Base-by-base conservation (phyloP, 768 basidiomycete genomes). In the Suillus placidus region DNA sequence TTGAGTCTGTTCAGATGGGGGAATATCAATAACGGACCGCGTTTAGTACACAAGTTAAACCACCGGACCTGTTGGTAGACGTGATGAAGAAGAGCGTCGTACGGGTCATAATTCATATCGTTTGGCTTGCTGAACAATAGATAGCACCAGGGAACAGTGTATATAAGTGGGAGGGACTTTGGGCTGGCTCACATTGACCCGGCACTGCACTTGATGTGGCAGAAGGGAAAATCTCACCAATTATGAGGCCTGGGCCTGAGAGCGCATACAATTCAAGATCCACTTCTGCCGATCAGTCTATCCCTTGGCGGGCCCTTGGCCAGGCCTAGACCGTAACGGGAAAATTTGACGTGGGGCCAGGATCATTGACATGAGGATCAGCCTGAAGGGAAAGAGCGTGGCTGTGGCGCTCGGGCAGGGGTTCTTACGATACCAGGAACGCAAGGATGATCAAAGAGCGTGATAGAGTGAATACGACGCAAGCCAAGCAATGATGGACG, bases 41-140 rank as follows among this genome's bases (percentile, higher is more conserved):
- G 4, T 38, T 10, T 16, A 4, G 8, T 1, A 4, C n/a, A 30
- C 35, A 14, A 10, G 23, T 8, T 32, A 56, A 42, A 18, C 5
- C 2, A 32, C 71, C 84, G n/a, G 67, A 90, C 91, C 70, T 89
- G 87, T 68, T 85, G 88, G 80, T 91, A 93, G 57, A 93, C 85
- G 74, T 89, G 89, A 72, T 93, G 92, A 35, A 92, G 82, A 65
- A 93, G 83, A 55, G 92, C 92, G 74, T 93, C 90, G 72, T 86
- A 91, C 55, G 87, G 85, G 76, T 92, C 91, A 78, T 92, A 93
- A 76, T 92, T 90, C 84, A 91, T 91, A 67, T 68, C 13, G 30
- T 63, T 14, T 18, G 23, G 37, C 23, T 40, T 10, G 26, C 10
- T 63, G 37, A 38, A 34, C 18, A 6, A 13, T 2, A 38, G 37